Evolutionary conservation across 2,329 filamentous ascomycete species (phyloP).

Genomic region (Endocalyx cinctus): DNA sequence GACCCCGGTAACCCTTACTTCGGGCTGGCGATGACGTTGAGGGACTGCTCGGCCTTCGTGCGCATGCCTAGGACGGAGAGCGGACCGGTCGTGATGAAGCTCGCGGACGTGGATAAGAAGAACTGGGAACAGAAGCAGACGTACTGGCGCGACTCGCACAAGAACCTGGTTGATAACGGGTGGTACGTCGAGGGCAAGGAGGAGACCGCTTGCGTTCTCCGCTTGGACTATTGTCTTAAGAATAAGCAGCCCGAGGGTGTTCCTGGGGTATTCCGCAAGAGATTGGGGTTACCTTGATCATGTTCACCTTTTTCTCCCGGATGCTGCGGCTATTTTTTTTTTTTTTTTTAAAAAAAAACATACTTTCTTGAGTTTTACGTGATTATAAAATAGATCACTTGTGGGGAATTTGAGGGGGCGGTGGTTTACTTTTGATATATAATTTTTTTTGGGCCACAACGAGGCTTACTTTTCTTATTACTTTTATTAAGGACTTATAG

Average conservation of each 20-base stretch:
- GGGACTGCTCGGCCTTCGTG: conserved; percentile 74
- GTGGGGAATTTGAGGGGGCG: no score
- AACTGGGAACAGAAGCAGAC: conserved; percentile 59
- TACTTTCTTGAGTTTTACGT: no score
- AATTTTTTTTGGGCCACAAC: no score
- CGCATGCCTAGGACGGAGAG: conserved; percentile 41
- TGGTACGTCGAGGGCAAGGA: conserved; percentile 56
- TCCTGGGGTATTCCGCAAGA: conserved; percentile 12
- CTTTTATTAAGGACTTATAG: no score
- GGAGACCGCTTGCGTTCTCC: conserved; percentile 25
- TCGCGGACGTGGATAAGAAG: conserved; percentile 78
- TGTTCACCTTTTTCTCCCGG: no score
- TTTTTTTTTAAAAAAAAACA: background rate
- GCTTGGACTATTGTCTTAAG: conserved; percentile 9
- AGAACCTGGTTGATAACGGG: conserved; percentile 57
- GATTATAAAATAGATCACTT: no score
- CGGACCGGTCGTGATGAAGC: conserved; percentile 46
- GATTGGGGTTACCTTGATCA: no score
- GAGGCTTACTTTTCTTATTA: no score
- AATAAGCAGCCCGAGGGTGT: conserved; percentile 9
- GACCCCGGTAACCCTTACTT: conserved; percentile 41
- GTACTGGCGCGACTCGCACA: conserved; percentile 65
- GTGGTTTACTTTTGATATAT: no score
- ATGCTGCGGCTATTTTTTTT: background rate
- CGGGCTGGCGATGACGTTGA: conserved; percentile 70